phyloP scores from a whole-genome alignment of 2,329 filamentous ascomycete genomes.

The Mycogone perniciosa region DNA sequence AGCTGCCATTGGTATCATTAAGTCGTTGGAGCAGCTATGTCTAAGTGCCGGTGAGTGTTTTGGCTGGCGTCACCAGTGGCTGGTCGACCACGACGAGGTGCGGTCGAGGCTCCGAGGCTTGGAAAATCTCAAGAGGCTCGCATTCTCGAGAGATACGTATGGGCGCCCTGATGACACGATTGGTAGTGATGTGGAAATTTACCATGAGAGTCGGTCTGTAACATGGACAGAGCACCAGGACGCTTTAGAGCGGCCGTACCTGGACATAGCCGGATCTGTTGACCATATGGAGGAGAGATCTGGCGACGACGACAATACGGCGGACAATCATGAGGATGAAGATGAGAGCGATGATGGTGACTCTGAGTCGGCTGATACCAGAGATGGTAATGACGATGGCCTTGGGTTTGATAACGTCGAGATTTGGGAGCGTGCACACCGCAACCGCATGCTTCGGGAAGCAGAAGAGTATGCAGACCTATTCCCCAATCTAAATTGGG shows the following conservation, averaged over 20 bases:
- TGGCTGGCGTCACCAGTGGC: background rate
- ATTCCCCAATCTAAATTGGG: background rate
- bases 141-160: background rate
- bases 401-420: background rate
- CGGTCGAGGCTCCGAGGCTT: background rate
- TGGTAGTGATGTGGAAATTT: background rate
- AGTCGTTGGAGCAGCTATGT: background rate
- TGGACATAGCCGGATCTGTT: background rate
- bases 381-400: background rate
- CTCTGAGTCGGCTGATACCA: background rate
- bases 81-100: background rate
- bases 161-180: background rate
- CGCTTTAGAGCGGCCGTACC: background rate
- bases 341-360: background rate
- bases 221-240: background rate
- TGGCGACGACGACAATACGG: background rate
- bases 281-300: background rate
- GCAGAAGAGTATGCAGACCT: background rate
- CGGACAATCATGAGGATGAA: background rate
- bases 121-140: background rate
- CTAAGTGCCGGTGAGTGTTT: background rate
- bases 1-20: background rate
- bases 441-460: slow-evolving; percentile 2
- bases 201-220: background rate
- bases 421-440: slow-evolving; percentile 4